Evolutionary conservation across 192 early-diverging fungal genomes (phyloP).

Genomic region (Umbelopsis isabellina): DNA sequence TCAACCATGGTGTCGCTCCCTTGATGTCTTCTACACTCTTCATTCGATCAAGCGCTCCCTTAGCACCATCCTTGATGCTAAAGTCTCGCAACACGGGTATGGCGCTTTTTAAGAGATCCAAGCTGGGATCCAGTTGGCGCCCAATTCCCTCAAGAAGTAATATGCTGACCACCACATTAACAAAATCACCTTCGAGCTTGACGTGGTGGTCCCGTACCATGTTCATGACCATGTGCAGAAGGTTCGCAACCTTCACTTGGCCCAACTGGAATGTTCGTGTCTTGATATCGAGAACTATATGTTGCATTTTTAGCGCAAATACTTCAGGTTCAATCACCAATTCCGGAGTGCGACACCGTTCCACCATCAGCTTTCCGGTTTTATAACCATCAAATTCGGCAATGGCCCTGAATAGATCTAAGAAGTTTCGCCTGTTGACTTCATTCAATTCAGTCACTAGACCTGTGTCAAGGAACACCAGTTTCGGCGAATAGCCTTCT

Average conservation of each 20-base stretch:
- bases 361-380: conserved; percentile 87
- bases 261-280: conserved; percentile 74
- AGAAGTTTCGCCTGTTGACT: conserved; percentile 80
- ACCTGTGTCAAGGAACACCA: conserved; percentile 92
- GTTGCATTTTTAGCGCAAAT: conserved; percentile 83
- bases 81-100: conserved; percentile 71
- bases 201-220: conserved; percentile 94
- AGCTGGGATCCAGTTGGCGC: conserved; percentile 82
- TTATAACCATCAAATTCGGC: conserved; percentile 84
- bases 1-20: conserved; percentile 52
- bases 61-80: conserved; percentile 53
- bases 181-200: conserved; percentile 92
- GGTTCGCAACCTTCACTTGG: conserved; percentile 78
- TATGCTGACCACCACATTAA: conserved; percentile 89
- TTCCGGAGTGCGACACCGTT: conserved; percentile 77
- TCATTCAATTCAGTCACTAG: conserved; percentile 80
- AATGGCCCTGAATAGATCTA: conserved; percentile 89
- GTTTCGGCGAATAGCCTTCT: conserved; percentile 72
- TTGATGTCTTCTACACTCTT: conserved; percentile 44
- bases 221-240: conserved; percentile 79
- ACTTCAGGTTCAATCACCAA: conserved; percentile 72
- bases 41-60: conserved; percentile 49
- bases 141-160: conserved; percentile 96
- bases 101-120: conserved; percentile 87
- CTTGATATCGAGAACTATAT: conserved; percentile 73